Conservation (phyloP, 441 rosid genomes). For the Euphorbia corollata region DNA sequence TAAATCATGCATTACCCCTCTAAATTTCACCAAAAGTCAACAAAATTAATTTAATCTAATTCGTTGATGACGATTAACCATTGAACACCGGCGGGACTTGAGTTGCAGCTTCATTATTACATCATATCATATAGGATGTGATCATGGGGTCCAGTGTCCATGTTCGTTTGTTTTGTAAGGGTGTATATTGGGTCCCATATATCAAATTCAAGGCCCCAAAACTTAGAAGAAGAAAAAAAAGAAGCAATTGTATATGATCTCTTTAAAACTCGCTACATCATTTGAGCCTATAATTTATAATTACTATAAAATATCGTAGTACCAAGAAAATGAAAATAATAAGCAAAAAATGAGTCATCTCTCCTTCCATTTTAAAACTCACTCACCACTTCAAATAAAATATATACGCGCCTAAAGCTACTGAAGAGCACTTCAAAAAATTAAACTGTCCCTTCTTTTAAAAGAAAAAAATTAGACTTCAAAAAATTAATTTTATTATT, state of each 20-base stretch:
- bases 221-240: neutral
- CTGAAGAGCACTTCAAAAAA: too few species aligned
- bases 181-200: constrained; percentile 13
- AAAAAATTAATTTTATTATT: too few species aligned
- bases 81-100: neutral
- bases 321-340: too few species aligned
- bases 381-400: neutral
- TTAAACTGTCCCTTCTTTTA: too few species aligned
- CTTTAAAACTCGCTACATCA: neutral
- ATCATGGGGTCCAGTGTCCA: constrained; percentile 16
- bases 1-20: too few species aligned
- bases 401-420: neutral
- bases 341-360: too few species aligned
- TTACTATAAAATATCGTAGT: too few species aligned
- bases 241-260: neutral
- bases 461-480: too few species aligned
- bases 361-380: neutral
- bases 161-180: neutral
- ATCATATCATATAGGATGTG: neutral
- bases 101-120: neutral
- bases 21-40: too few species aligned
- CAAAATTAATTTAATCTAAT: neutral
- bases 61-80: neutral
- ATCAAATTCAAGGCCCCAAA: neutral
- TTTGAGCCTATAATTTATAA: too few species aligned